phyloP scores from a whole-genome alignment of 2,329 filamentous ascomycete genomes.

The Pseudogymnoascus sp. region DNA sequence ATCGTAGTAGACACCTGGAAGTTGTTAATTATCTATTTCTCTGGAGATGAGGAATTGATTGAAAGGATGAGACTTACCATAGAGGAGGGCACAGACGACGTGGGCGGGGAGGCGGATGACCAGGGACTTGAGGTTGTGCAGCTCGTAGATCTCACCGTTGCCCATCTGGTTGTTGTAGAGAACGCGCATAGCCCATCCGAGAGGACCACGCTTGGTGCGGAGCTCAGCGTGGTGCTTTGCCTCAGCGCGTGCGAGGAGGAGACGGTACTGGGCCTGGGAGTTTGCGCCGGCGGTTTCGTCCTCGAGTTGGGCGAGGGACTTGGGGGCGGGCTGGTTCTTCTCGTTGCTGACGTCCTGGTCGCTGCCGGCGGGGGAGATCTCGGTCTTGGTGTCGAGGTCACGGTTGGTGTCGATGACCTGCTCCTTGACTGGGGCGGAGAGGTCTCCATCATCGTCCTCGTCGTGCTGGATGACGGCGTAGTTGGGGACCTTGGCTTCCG shows the following conservation, averaged over 20 bases:
- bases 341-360: conserved; percentile 27
- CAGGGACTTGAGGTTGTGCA: conserved; percentile 57
- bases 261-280: conserved; percentile 50
- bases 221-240: conserved; percentile 56
- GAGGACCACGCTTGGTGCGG: conserved; percentile 51
- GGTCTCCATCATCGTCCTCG: conserved; percentile 32
- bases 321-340: conserved; percentile 37
- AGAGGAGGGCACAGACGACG: conserved; percentile 54
- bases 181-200: conserved; percentile 77
- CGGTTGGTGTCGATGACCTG: conserved; percentile 24
- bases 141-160: conserved; percentile 64
- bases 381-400: conserved; percentile 19
- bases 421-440: conserved; percentile 29
- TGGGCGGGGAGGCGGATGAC: conserved; percentile 61
- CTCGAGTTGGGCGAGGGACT: conserved; percentile 29
- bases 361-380: conserved; percentile 25
- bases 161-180: conserved; percentile 68
- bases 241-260: conserved; percentile 49
- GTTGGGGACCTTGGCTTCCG: conserved; percentile 56
- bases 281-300: not conserved
- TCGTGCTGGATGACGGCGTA: conserved; percentile 69
- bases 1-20: conserved; percentile 59
- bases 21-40: too few species aligned
- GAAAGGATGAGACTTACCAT: too few species aligned
- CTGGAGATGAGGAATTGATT: too few species aligned